Evolutionary conservation across 2,329 filamentous ascomycete species (phyloP), one percentile per base, ranked within the genome.

Genomic region (Stagonosporopsis chrysanthemi): DNA sequence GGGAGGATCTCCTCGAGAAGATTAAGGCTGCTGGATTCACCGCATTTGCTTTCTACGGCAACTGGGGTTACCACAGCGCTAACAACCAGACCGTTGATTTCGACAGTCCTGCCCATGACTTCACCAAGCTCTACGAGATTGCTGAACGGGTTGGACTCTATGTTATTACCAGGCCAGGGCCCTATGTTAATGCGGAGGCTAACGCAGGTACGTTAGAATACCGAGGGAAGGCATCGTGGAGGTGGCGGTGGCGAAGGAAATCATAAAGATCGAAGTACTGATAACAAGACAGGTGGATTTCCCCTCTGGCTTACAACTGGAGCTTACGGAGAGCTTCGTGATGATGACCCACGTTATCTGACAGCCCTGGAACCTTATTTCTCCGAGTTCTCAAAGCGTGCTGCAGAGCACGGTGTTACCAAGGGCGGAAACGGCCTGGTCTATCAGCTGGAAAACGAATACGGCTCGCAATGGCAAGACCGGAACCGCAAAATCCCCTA

Each of bases 111-210:
- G 81, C 83, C 3, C 84, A 83, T 56, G 78, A 86, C 62, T 82
- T 86, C 56, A 81, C 79, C 4, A 73, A 75, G 8, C 78, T 86
- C 38, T 80, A 84, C 48, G 80, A 82, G 26, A 76, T 84, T 24
- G 83, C 84, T 3, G 80, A 84, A 60, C 77, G 83, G 36, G 73
- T 84, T 23, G 84, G 83, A 2, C 72, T 86, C 36, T 86, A 85
- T 60, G 79, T 85, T 36, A 81, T 86, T 26, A 79, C 82, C 1
- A 78, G 86, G 0, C 84, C 85, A 0, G 86, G 86, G 0, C 85
- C 85, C 0, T 89, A 88, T 54, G 81, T 86, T 55, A 89, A 88
- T 60, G 86, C 86, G 1, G 87, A 88, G 67, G 80, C 84, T 3
- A 39, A 23, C 19, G 85, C 82, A 0, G 86, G 87, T 31, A 39